Conservation (phyloP, 148 eudicot genomes). For the Talinum fruticosum region DNA sequence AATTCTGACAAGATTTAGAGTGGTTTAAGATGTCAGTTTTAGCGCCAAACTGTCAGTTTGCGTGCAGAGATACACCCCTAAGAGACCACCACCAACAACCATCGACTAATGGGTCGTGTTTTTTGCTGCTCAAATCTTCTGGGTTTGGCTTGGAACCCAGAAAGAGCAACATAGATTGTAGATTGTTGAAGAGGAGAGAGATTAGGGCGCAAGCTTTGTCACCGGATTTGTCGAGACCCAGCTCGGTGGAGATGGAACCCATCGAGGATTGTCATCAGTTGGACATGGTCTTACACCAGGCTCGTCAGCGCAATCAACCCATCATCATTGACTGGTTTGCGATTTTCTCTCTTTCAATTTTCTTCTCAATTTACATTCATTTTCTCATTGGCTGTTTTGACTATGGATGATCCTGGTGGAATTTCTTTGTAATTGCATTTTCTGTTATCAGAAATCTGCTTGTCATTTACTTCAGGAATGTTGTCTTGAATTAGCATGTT, state of each 20-base stretch:
- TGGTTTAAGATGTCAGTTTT: slow-evolving; percentile 19
- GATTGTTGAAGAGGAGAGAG: slow-evolving; percentile 32
- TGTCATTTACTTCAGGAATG: not conserved
- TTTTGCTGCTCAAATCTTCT: slow-evolving; percentile 22
- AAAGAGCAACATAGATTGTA: not conserved
- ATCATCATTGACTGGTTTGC: slow-evolving; percentile 73
- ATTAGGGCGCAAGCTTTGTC: slow-evolving; percentile 45
- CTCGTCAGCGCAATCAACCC: slow-evolving; percentile 53
- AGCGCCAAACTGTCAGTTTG: slow-evolving; percentile 29
- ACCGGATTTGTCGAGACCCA: slow-evolving; percentile 50
- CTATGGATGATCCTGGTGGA: not conserved
- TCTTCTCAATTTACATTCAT: not conserved
- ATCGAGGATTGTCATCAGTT: slow-evolving; percentile 59
- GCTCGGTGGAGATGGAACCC: slow-evolving; percentile 51
- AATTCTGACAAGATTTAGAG: not conserved
- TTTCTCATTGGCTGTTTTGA: not conserved
- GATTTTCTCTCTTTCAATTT: slow-evolving; percentile 13
- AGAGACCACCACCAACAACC: slow-evolving; percentile 11
- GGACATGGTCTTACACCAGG: slow-evolving; percentile 49
- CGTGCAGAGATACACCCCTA: slow-evolving; percentile 11
- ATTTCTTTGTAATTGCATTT: not conserved
- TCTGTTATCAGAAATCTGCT: not conserved
- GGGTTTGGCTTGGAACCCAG: slow-evolving; percentile 14
- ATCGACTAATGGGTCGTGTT: slow-evolving; percentile 20
- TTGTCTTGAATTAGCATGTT: not conserved